These are phyloP conservation scores for Teunomyces lycoperdinae DNA, from an alignment of 805 yeast species.

Conservation along the genomic window DNA sequence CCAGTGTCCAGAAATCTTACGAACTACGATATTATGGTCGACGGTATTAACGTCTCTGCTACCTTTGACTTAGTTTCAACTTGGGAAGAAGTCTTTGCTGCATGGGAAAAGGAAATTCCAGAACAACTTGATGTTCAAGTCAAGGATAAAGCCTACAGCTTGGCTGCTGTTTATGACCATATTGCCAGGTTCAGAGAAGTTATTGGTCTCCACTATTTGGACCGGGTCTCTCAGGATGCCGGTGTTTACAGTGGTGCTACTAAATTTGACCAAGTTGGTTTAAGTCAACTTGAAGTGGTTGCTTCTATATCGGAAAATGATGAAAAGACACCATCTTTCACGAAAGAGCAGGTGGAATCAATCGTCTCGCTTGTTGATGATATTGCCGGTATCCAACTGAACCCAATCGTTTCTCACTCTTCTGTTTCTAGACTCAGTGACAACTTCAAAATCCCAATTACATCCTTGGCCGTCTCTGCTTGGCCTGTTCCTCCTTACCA, in stretches of 20 bases:
- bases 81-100: constrained; percentile 24
- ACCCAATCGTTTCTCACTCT: constrained; percentile 15
- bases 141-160: constrained; percentile 57
- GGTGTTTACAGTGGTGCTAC: constrained; percentile 49
- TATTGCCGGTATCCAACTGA: constrained; percentile 10
- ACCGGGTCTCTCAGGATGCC: constrained; percentile 42
- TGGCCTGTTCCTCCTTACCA: constrained; percentile 77
- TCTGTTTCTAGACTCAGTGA: constrained; percentile 26
- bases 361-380: constrained; percentile 7
- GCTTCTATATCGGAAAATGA: constrained; percentile 7
- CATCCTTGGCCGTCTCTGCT: constrained; percentile 56
- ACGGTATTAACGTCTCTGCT: constrained; percentile 31
- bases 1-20: constrained; percentile 60
- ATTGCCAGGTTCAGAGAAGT: constrained; percentile 60
- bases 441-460: constrained; percentile 49
- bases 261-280: constrained; percentile 40
- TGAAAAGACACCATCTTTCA: constrained; percentile 10
- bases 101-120: constrained; percentile 19
- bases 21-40: constrained; percentile 47
- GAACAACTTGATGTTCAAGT: constrained; percentile 41
- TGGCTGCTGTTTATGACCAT: constrained; percentile 60
- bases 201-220: constrained; percentile 48
- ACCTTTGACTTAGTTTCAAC: constrained; percentile 20
- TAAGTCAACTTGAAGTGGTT: constrained; percentile 22
- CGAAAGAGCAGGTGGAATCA: constrained; percentile 25